Conservation (phyloP, 139 green algal species). For the Nannochloris sp. region DNA sequence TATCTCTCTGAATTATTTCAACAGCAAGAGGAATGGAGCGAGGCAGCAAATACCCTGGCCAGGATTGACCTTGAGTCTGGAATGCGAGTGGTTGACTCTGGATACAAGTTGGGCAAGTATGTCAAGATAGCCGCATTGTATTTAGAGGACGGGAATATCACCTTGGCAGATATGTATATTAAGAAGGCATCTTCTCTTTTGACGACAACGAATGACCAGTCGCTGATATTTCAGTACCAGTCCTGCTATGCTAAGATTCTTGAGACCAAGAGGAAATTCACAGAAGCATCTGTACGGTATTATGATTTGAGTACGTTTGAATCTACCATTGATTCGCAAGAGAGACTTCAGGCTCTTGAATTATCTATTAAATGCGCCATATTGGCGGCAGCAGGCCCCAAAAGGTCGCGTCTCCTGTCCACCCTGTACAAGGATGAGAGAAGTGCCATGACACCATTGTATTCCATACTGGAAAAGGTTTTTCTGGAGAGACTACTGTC, state of each 20-base stretch:
- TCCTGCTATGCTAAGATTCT: conserved; percentile 90
- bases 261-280: conserved; percentile 89
- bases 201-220: conserved; percentile 53
- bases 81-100: conserved; percentile 42
- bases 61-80: conserved; percentile 88
- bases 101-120: conserved; percentile 82
- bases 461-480: conserved; percentile 88
- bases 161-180: conserved; percentile 84
- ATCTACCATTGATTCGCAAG: conserved; percentile 22
- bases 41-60: conserved; percentile 72
- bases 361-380: conserved; percentile 83
- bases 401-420: conserved; percentile 76
- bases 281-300: conserved; percentile 81
- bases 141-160: conserved; percentile 83
- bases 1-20: conserved; percentile 43
- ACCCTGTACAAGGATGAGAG: conserved; percentile 94
- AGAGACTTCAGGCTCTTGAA: conserved; percentile 61
- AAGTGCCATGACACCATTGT: conserved; percentile 55
- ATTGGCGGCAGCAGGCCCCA: conserved; percentile 80
- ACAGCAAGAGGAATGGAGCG: conserved; percentile 78
- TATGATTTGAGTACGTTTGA: conserved; percentile 69
- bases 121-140: conserved; percentile 94
- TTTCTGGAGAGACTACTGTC: conserved; percentile 90
- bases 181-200: conserved; percentile 88
- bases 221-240: conserved; percentile 93